Conservation (phyloP, 169 alveolate genomes). For the Fabrea salina region DNA sequence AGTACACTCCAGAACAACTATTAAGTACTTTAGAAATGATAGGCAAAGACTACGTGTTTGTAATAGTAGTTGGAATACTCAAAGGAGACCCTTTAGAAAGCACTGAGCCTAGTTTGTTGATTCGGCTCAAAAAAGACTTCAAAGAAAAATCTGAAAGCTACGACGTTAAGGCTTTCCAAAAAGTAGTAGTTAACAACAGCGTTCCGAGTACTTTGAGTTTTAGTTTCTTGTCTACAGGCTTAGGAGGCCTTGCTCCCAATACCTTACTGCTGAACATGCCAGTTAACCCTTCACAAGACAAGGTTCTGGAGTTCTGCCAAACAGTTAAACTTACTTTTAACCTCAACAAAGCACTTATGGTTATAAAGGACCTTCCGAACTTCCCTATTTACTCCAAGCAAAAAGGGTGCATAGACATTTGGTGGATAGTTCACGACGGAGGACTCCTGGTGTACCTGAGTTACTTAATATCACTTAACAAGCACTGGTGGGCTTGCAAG, state of each 20-base stretch:
- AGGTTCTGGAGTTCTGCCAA: not conserved
- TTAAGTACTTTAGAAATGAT: not conserved
- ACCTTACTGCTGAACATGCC: constrained; percentile 46
- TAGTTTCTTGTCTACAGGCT: constrained; percentile 40
- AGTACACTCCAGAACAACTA: not conserved
- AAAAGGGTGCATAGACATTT: constrained; percentile 27
- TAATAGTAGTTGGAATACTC: not conserved
- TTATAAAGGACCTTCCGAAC: constrained; percentile 9
- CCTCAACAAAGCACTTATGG: not conserved
- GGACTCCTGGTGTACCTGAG: constrained; percentile 43
- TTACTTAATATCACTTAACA: constrained; percentile 38
- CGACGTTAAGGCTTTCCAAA: not conserved
- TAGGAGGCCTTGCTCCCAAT: constrained; percentile 48
- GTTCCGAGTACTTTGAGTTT: not conserved
- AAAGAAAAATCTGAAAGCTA: not conserved
- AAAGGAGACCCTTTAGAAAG: not conserved
- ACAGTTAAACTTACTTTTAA: not conserved
- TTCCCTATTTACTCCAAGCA: not conserved
- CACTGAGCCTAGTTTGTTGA: not conserved
- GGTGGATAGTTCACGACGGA: constrained; percentile 57
- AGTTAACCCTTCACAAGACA: constrained; percentile 12
- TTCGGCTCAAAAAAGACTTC: not conserved
- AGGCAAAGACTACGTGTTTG: not conserved
- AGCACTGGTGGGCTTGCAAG: constrained; percentile 41
- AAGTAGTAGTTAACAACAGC: not conserved